A percentile compares a stretch with the other conserved stretches of the same genome.
phyloP scores from a whole-genome alignment of 352 stramenopile species.

The Pythium pyrilobum region DNA sequence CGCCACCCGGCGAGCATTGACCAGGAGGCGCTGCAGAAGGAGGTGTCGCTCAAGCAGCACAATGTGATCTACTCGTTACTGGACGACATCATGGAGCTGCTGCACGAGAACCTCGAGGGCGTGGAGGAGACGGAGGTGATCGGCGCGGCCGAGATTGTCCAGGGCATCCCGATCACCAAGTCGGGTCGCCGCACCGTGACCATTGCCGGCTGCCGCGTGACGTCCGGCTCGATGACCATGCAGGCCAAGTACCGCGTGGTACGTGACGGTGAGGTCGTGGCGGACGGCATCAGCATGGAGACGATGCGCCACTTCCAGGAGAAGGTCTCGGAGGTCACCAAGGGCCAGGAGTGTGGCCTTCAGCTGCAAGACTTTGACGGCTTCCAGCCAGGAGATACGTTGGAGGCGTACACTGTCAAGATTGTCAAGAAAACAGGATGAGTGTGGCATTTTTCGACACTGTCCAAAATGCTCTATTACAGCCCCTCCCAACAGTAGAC shows the following conservation, averaged over 20 bases:
- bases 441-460: conserved; percentile 6
- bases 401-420: conserved; percentile 88
- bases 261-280: conserved; percentile 90
- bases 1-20: conserved; percentile 67
- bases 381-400: conserved; percentile 93
- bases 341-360: conserved; percentile 98
- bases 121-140: conserved; percentile 62
- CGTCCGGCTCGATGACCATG: conserved; percentile 90
- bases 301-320: conserved; percentile 91
- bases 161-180: conserved; percentile 82
- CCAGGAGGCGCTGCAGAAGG: conserved; percentile 75
- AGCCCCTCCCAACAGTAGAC: conserved; percentile 16
- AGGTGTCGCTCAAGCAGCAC: conserved; percentile 65
- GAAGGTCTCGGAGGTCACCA: conserved; percentile 87
- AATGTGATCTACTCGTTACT: conserved; percentile 87
- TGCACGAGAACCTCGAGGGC: conserved; percentile 60
- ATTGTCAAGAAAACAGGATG: conserved; percentile 46
- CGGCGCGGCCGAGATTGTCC: conserved; percentile 71
- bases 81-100: conserved; percentile 82
- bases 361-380: conserved; percentile 90
- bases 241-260: conserved; percentile 77
- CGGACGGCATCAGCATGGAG: conserved; percentile 77
- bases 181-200: conserved; percentile 86
- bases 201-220: conserved; percentile 95
- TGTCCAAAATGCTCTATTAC: not conserved